Evolutionary conservation across 2,329 filamentous ascomycete genomes (phyloP).

Genomic region (Curvularia eragrostidis): DNA sequence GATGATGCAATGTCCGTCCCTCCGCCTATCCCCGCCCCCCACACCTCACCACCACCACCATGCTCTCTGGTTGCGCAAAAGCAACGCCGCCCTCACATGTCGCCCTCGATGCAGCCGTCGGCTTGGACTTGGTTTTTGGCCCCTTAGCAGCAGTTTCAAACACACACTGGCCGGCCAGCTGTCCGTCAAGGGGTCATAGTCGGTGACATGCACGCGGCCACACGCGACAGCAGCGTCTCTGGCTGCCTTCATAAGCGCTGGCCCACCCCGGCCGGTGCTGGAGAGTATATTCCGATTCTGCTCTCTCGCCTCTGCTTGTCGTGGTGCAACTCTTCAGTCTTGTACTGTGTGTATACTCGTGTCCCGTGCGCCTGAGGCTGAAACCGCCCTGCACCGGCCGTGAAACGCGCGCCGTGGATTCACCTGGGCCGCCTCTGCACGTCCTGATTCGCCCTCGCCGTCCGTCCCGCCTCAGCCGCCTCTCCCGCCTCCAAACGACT

Average conservation of each 20-base stretch:
- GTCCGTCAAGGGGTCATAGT: conserved; percentile 7
- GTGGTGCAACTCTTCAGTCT: neutral
- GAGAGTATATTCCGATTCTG: neutral
- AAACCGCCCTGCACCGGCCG: conserved; percentile 38
- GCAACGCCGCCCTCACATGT: neutral
- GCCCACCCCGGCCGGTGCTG: neutral
- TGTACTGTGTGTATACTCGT: neutral
- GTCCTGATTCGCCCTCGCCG: conserved; percentile 36
- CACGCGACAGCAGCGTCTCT: conserved; percentile 2
- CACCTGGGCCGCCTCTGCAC: conserved; percentile 29
- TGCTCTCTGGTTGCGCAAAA: neutral
- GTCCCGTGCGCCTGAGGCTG: conserved; percentile 27
- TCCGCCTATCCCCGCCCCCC: neutral
- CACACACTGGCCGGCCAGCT: conserved; percentile 2
- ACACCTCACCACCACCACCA: conserved; percentile 1
- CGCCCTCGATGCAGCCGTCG: neutral
- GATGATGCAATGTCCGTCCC: neutral
- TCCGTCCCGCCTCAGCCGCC: conserved; percentile 3
- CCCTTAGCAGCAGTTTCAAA: neutral
- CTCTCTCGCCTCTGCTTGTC: neutral
- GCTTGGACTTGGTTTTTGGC: conserved; percentile 1
- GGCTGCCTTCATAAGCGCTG: neutral
- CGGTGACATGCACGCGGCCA: neutral
- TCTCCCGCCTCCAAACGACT: conserved; percentile 19
- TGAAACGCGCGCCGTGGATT: conserved; percentile 45